These are phyloP conservation scores for Primulina huaijiensis DNA, from an alignment of 257 asterid species.

Conservation along the genomic window DNA sequence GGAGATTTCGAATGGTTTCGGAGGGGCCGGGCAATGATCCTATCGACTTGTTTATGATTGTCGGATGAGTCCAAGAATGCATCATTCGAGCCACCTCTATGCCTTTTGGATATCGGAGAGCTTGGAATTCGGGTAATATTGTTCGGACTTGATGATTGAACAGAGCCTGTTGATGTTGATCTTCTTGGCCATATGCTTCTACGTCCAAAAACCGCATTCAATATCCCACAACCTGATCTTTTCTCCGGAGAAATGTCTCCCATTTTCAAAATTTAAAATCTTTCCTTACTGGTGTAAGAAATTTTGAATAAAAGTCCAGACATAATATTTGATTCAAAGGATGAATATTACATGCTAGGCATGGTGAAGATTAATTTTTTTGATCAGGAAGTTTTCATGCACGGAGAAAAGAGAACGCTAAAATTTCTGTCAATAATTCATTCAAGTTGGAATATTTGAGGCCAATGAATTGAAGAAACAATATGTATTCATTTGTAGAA, in stretches of 20 bases:
- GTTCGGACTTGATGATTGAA: constrained; percentile 26
- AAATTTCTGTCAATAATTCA: too few species aligned
- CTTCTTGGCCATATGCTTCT: constrained; percentile 46
- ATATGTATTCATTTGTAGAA: too few species aligned
- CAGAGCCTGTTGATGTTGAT: constrained; percentile 51
- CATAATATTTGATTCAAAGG: too few species aligned
- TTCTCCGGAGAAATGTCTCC: constrained; percentile 63
- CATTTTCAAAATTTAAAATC: constrained; percentile 30
- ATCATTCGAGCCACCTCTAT: constrained; percentile 26
- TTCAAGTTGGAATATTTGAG: too few species aligned
- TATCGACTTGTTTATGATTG: constrained; percentile 32
- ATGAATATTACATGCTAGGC: too few species aligned
- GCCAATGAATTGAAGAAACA: too few species aligned
- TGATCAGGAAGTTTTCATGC: too few species aligned
- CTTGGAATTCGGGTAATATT: constrained; percentile 33
- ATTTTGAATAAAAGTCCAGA: too few species aligned
- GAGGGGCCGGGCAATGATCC: constrained; percentile 61
- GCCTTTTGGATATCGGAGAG: constrained; percentile 36
- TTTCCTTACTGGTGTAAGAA: neutral
- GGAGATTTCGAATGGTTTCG: constrained; percentile 45
- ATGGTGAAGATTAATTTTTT: too few species aligned
- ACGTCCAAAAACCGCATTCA: constrained; percentile 73
- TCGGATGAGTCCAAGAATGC: constrained; percentile 21
- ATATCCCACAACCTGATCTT: constrained; percentile 73
- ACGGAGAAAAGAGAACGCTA: too few species aligned